phyloP scores from a whole-genome alignment of 805 yeast genomes.

The Hanseniaspora guilliermondii region DNA sequence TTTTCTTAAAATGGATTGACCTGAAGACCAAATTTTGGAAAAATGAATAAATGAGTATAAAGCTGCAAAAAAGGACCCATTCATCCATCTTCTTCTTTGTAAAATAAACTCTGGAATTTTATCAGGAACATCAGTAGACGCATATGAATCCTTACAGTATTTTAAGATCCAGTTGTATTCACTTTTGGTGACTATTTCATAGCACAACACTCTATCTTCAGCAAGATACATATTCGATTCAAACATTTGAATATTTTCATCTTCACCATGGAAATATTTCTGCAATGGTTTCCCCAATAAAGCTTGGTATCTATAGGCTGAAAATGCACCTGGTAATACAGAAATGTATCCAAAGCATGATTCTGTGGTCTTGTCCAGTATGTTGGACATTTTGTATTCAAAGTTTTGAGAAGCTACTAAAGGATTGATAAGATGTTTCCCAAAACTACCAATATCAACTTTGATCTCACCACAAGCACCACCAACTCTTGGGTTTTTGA shows the following conservation, averaged over 20 bases:
- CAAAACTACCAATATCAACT: slow-evolving; percentile 61
- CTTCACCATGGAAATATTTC: slow-evolving; percentile 87
- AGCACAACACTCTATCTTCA: slow-evolving; percentile 90
- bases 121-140: slow-evolving; percentile 94
- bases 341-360: slow-evolving; percentile 88
- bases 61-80: slow-evolving; percentile 93
- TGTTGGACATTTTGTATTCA: slow-evolving; percentile 91
- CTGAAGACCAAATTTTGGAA: slow-evolving; percentile 62
- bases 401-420: slow-evolving; percentile 92
- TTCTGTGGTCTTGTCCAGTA: slow-evolving; percentile 91
- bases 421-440: slow-evolving; percentile 56
- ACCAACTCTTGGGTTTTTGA: slow-evolving; percentile 67
- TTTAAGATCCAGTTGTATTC: slow-evolving; percentile 62
- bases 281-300: slow-evolving; percentile 73
- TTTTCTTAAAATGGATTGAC: slow-evolving; percentile 59
- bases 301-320: slow-evolving; percentile 83
- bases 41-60: slow-evolving; percentile 73
- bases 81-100: slow-evolving; percentile 93
- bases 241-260: slow-evolving; percentile 64
- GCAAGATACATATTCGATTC: slow-evolving; percentile 95
- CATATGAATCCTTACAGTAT: slow-evolving; percentile 78
- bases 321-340: slow-evolving; percentile 92
- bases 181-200: slow-evolving; percentile 82
- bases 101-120: slow-evolving; percentile 71
- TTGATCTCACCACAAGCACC: slow-evolving; percentile 98